A percentile compares a stretch with the other conserved stretches of the same genome.
phyloP scores from a whole-genome alignment of 805 yeast genomes.

The Cyberlindnera misumaiensis region DNA sequence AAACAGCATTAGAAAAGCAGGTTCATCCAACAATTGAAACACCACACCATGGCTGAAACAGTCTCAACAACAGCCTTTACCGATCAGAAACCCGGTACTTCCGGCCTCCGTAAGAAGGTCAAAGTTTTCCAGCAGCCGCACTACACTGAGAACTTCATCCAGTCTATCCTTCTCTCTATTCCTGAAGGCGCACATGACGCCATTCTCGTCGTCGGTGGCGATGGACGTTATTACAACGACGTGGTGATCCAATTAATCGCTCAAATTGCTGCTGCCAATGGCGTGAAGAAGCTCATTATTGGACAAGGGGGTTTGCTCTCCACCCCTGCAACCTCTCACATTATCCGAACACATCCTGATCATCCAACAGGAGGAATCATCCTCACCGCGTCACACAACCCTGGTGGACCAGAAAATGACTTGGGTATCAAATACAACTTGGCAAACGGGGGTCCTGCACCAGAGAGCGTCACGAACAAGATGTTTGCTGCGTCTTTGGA shows the following conservation, averaged over 20 bases:
- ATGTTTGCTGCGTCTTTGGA: slow-evolving; percentile 65
- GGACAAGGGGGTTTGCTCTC: slow-evolving; percentile 87
- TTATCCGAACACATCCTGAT: slow-evolving; percentile 59
- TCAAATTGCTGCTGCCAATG: slow-evolving; percentile 83
- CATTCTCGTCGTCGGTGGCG: slow-evolving; percentile 90
- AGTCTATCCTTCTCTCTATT: slow-evolving; percentile 74
- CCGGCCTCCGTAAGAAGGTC: slow-evolving; percentile 92
- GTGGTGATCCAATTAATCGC: slow-evolving; percentile 76
- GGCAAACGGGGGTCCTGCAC: slow-evolving; percentile 97
- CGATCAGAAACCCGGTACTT: slow-evolving; percentile 97
- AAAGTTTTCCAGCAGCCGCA: slow-evolving; percentile 67
- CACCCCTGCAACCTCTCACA: slow-evolving; percentile 95
- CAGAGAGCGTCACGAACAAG: slow-evolving; percentile 85
- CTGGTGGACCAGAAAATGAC: slow-evolving; percentile 92
- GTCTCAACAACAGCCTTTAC: slow-evolving; percentile 65
- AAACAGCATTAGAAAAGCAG: no score
- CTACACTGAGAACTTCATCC: slow-evolving; percentile 92
- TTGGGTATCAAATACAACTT: slow-evolving; percentile 94
- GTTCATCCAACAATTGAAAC: no score
- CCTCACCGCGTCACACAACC: slow-evolving; percentile 94
- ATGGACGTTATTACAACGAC: slow-evolving; percentile 88
- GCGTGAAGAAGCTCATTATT: slow-evolving; percentile 74
- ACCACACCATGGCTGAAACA: not conserved
- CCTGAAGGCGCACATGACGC: slow-evolving; percentile 81
- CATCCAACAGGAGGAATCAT: slow-evolving; percentile 88